These are phyloP conservation scores for Hemisphaericaspora xylofermentans DNA, from an alignment of 1,139 yeast species.

Conservation along the genomic window DNA sequence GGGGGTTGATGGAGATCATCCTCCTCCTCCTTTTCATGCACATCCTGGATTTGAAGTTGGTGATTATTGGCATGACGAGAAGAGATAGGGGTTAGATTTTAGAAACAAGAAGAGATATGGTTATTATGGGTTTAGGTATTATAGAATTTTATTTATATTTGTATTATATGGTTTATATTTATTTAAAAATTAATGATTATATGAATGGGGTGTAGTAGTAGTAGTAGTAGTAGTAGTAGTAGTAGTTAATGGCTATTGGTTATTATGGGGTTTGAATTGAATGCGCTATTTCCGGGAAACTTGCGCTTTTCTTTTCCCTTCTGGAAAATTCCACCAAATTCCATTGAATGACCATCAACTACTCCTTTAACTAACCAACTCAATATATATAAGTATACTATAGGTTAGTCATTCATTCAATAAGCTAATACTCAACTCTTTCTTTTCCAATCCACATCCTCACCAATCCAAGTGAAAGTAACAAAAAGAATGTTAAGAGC, in stretches of 20 bases:
- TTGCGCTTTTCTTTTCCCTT: background rate
- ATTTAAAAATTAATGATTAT: too few relatives aligned
- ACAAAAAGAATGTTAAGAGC: background rate
- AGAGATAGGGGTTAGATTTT: too few relatives aligned
- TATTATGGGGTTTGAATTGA: conserved; percentile 1
- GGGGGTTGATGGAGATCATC: background rate
- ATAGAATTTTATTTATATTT: background rate
- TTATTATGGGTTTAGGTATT: background rate
- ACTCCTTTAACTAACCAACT: background rate
- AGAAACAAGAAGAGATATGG: background rate
- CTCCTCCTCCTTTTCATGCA: conserved; percentile 35
- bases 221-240: too few relatives aligned
- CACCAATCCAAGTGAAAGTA: too few relatives aligned
- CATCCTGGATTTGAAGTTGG: conserved; percentile 33
- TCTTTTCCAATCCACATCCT: too few relatives aligned
- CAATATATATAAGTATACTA: background rate
- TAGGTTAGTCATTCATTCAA: too few relatives aligned
- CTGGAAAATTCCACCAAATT: background rate
- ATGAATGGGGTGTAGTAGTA: too few relatives aligned
- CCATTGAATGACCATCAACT: background rate
- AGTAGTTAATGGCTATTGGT: too few relatives aligned
- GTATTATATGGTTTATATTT: background rate
- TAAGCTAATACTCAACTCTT: background rate
- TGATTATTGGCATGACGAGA: conserved; percentile 37
- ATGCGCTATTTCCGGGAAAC: too few relatives aligned